Percentiles rank a stretch among this genome's conserved stretches.
phyloP scores from a whole-genome alignment of 139 green algal genomes.

The Zygnema cylindricum region DNA sequence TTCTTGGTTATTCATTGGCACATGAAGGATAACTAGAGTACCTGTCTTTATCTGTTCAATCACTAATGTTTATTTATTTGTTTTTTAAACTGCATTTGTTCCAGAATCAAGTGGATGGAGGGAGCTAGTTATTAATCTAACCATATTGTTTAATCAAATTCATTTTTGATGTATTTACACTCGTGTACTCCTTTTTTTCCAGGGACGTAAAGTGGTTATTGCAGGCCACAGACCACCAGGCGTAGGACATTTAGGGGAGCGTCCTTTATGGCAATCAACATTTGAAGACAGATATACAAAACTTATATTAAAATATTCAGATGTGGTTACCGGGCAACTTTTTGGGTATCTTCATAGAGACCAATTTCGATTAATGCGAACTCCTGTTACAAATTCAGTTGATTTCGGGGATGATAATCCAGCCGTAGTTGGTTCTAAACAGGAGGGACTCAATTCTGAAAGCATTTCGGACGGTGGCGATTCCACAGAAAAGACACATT shows the following conservation, averaged over 20 bases:
- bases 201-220: conserved; percentile 16
- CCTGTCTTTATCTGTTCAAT: not conserved
- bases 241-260: not conserved
- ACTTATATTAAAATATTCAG: not conserved
- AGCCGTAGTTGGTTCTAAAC: not conserved
- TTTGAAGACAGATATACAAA: not conserved
- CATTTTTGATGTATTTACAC: not conserved
- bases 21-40: not conserved
- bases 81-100: not conserved
- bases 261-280: not conserved
- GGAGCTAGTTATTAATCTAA: not conserved
- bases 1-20: not conserved
- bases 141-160: not conserved
- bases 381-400: not conserved
- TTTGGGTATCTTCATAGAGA: conserved; percentile 25
- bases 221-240: conserved; percentile 7
- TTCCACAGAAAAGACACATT: not conserved
- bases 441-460: not conserved
- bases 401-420: not conserved
- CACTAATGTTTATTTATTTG: not conserved
- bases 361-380: conserved; percentile 20
- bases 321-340: not conserved
- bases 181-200: not conserved
- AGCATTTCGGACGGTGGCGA: not conserved
- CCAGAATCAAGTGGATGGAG: not conserved